These are phyloP conservation scores for Talaromyces wortmannii DNA, from an alignment of 495 filamentous ascomycete species.

Conservation along the genomic window DNA sequence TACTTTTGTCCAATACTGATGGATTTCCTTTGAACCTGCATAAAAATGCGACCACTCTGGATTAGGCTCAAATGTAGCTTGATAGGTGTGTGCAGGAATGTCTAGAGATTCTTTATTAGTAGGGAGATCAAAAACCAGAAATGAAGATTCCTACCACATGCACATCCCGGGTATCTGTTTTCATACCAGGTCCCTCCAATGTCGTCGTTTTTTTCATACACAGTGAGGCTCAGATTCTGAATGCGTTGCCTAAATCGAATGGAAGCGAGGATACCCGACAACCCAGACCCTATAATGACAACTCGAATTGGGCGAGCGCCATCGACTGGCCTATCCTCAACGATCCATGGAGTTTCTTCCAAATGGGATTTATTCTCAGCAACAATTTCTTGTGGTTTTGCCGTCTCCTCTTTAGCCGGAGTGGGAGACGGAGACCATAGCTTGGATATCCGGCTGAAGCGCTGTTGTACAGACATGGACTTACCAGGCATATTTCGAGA, in stretches of 20 bases:
- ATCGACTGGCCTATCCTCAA: conserved; percentile 49
- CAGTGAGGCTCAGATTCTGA: conserved; percentile 50
- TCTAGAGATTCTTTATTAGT: not conserved
- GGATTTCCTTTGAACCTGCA: conserved; percentile 49
- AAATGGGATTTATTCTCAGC: too few relatives aligned
- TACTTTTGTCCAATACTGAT: conserved; percentile 45
- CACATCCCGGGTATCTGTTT: conserved; percentile 65
- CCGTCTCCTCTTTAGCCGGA: too few relatives aligned
- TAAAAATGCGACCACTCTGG: conserved; percentile 17
- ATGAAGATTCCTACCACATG: conserved; percentile 30
- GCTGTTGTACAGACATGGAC: too few relatives aligned
- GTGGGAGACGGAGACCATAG: too few relatives aligned
- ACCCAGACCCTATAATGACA: conserved; percentile 59
- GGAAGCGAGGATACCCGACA: conserved; percentile 55
- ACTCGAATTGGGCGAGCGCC: conserved; percentile 48
- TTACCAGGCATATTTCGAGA: too few relatives aligned
- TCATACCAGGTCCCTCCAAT: conserved; percentile 69
- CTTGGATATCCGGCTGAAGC: too few relatives aligned
- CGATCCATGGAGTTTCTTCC: not conserved
- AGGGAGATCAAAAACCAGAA: not conserved
- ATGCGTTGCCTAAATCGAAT: conserved; percentile 53
- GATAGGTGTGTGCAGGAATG: conserved; percentile 39
- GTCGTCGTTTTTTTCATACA: conserved; percentile 76
- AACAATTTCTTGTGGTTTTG: too few relatives aligned
- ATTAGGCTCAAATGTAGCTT: conserved; percentile 46